Percentiles rank a stretch among this genome's conserved stretches.
These are phyloP conservation scores for Triticum urartu DNA, from an alignment of 176 grass and related monocot genomes.

Conservation along the genomic window DNA sequence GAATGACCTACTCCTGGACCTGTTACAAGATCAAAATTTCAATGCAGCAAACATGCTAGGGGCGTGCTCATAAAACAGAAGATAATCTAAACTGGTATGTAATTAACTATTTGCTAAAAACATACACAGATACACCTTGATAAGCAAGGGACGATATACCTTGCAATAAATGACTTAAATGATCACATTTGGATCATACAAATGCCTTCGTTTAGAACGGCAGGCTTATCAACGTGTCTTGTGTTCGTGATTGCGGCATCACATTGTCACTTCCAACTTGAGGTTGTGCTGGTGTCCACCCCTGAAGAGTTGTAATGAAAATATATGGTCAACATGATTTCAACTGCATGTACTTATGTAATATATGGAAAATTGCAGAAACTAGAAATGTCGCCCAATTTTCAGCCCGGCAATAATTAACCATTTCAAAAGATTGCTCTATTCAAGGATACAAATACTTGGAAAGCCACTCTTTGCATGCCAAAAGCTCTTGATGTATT, in stretches of 20 bases:
- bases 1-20: neutral
- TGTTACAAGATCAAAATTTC: neutral
- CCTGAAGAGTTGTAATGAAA: neutral
- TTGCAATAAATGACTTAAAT: neutral
- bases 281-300: neutral
- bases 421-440: neutral
- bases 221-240: neutral
- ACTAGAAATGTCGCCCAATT: neutral
- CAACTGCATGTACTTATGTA: slow-evolving; percentile 5
- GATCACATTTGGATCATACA: neutral
- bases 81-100: neutral
- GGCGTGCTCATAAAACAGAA: neutral
- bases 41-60: neutral
- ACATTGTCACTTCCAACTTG: neutral
- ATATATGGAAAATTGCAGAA: neutral
- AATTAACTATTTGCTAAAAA: neutral
- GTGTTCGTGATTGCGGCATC: neutral
- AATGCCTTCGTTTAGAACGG: neutral
- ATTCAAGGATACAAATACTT: neutral
- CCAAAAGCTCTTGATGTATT: neutral
- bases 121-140: neutral
- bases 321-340: neutral
- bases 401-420: neutral
- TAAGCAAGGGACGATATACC: slow-evolving; percentile 14
- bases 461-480: neutral